A percentile compares a stretch with the other conserved stretches of the same genome.
These are phyloP conservation scores for Hysterium pulicare DNA, from an alignment of 2,329 filamentous ascomycete species.

Conservation along the genomic window DNA sequence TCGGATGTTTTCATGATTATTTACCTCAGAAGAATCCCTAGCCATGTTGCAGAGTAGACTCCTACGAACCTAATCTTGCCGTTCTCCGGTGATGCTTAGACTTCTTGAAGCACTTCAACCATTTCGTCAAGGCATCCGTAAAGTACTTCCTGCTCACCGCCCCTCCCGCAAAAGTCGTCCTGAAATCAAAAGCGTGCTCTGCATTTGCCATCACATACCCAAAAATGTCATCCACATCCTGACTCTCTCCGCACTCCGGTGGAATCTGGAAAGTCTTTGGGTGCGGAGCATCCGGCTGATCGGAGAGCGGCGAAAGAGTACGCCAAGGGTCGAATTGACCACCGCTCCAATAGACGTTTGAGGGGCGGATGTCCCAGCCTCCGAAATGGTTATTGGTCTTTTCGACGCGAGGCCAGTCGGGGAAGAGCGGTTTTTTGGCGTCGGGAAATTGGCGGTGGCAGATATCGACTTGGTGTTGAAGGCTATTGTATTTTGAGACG, in stretches of 20 bases:
- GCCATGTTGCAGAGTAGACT: no score
- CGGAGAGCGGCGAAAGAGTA: conserved; percentile 44
- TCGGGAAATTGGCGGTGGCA: conserved; percentile 50
- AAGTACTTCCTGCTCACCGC: conserved; percentile 38
- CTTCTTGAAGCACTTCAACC: conserved; percentile 46
- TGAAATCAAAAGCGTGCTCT: conserved; percentile 51
- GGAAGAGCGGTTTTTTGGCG: conserved; percentile 40
- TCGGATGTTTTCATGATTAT: no score
- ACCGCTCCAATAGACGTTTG: conserved; percentile 50
- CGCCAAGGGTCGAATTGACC: conserved; percentile 55
- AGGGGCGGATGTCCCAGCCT: conserved; percentile 52
- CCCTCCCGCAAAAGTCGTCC: conserved; percentile 28
- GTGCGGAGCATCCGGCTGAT: conserved; percentile 40
- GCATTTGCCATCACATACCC: conserved; percentile 46
- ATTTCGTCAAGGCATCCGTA: conserved; percentile 41
- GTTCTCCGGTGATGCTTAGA: no score
- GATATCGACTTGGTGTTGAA: conserved; percentile 42
- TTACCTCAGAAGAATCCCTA: no score
- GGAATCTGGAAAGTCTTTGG: conserved; percentile 39
- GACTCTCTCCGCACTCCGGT: conserved; percentile 43
- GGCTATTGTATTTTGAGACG: conserved; percentile 46
- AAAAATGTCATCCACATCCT: conserved; percentile 41
- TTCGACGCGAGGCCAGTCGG: conserved; percentile 37
- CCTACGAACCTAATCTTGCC: no score
- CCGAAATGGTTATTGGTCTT: conserved; percentile 45